Conservation (phyloP, 345 rosid species). For the Diplotaxis tenuifolia region DNA sequence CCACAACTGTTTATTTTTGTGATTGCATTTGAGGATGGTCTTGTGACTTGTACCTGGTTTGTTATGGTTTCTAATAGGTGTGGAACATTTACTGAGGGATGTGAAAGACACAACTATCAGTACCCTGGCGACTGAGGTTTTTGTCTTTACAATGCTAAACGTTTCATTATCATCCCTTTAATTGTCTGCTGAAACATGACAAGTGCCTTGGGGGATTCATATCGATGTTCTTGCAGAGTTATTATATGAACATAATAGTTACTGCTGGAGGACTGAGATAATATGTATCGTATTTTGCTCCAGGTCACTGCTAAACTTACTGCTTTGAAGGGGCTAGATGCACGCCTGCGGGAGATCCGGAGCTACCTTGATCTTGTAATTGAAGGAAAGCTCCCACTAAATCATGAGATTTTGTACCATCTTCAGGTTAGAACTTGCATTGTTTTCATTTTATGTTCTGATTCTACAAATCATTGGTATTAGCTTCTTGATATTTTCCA, state of each 20-base stretch:
- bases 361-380: slow-evolving; percentile 77
- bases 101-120: slow-evolving; percentile 89
- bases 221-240: slow-evolving; percentile 3
- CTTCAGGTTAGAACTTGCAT: slow-evolving; percentile 52
- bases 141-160: background rate
- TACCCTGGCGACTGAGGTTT: slow-evolving; percentile 62
- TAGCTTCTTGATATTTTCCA: background rate
- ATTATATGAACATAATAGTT: slow-evolving; percentile 1
- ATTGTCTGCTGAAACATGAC: background rate
- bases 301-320: slow-evolving; percentile 79
- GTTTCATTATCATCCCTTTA: background rate
- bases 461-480: background rate
- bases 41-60: slow-evolving; percentile 3
- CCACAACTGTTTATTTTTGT: background rate
- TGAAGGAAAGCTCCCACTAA: slow-evolving; percentile 75
- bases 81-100: slow-evolving; percentile 79
- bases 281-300: background rate
- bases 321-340: slow-evolving; percentile 79
- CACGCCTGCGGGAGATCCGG: slow-evolving; percentile 65
- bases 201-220: background rate
- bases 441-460: background rate
- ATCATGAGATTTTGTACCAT: slow-evolving; percentile 84
- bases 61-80: slow-evolving; percentile 43
- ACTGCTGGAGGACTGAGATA: background rate
- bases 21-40: background rate